Percentiles rank a stretch among this genome's conserved stretches.
phyloP scores from a whole-genome alignment of 78 protist genomes.

The Dictyostelium intermedium region DNA sequence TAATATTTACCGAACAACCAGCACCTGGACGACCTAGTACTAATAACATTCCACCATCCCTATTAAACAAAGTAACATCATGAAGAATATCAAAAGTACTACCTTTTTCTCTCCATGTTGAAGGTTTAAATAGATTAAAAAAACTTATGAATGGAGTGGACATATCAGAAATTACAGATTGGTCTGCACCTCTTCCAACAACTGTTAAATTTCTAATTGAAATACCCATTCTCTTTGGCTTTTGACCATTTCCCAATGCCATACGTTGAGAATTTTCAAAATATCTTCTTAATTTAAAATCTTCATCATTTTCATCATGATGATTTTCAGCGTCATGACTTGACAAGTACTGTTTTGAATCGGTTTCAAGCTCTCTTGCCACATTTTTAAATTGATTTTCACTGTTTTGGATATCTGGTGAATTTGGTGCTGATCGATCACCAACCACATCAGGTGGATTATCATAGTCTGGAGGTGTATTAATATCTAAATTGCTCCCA shows the following conservation, averaged over 20 bases:
- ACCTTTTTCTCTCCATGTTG: neutral
- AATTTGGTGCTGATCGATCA: neutral
- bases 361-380: neutral
- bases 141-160: conserved; percentile 5
- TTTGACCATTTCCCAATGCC: conserved; percentile 38
- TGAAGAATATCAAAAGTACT: conserved; percentile 67
- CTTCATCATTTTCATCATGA: conserved; percentile 38
- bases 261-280: conserved; percentile 70
- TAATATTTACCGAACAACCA: conserved; percentile 2
- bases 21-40: conserved; percentile 55
- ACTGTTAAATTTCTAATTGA: conserved; percentile 33
- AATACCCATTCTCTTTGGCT: conserved; percentile 55
- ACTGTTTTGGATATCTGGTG: neutral
- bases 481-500: neutral
- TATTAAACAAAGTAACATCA: conserved; percentile 39
- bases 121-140: conserved; percentile 1
- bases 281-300: conserved; percentile 53
- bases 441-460: no score
- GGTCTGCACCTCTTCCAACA: conserved; percentile 35
- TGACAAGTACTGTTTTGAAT: neutral
- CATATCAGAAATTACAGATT: conserved; percentile 23
- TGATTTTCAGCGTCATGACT: neutral
- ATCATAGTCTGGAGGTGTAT: neutral
- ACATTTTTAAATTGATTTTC: neutral
- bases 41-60: conserved; percentile 80